Conservation (phyloP, 2,329 filamentous ascomycete genomes). For the Fusarium illudens region DNA sequence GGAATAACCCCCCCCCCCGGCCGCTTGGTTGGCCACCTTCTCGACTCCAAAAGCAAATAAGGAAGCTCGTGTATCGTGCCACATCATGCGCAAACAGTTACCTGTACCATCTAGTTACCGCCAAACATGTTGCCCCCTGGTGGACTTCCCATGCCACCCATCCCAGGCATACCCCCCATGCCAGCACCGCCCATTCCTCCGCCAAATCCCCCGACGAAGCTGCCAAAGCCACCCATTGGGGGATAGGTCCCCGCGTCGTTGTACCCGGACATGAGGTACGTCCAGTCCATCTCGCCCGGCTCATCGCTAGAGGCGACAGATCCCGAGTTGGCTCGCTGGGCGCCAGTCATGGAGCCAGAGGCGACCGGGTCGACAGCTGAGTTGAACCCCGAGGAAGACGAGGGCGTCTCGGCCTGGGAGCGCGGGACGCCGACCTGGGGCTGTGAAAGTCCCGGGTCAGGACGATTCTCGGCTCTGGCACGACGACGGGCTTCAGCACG, state of each 20-base stretch:
- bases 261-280: slow-evolving; percentile 56
- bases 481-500: slow-evolving; percentile 49
- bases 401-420: slow-evolving; percentile 29
- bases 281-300: slow-evolving; percentile 58
- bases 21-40: not conserved
- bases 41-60: not conserved
- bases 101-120: slow-evolving; percentile 13
- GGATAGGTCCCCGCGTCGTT: slow-evolving; percentile 46
- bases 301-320: slow-evolving; percentile 42
- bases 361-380: slow-evolving; percentile 39
- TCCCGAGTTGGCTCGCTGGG: slow-evolving; percentile 21
- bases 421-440: slow-evolving; percentile 41
- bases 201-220: slow-evolving; percentile 39
- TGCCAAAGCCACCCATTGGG: slow-evolving; percentile 42
- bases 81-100: not conserved
- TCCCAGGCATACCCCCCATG: slow-evolving; percentile 36
- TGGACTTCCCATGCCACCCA: slow-evolving; percentile 31
- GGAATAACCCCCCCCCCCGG: not conserved
- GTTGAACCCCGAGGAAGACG: slow-evolving; percentile 47
- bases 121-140: slow-evolving; percentile 43
- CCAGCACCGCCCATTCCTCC: slow-evolving; percentile 29
- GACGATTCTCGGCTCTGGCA: slow-evolving; percentile 43
- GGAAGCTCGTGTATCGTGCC: slow-evolving; percentile 1
- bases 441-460: slow-evolving; percentile 32
- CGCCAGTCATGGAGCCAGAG: slow-evolving; percentile 9